phyloP scores from a whole-genome alignment of 805 yeast species.

The Candida easanensis region DNA sequence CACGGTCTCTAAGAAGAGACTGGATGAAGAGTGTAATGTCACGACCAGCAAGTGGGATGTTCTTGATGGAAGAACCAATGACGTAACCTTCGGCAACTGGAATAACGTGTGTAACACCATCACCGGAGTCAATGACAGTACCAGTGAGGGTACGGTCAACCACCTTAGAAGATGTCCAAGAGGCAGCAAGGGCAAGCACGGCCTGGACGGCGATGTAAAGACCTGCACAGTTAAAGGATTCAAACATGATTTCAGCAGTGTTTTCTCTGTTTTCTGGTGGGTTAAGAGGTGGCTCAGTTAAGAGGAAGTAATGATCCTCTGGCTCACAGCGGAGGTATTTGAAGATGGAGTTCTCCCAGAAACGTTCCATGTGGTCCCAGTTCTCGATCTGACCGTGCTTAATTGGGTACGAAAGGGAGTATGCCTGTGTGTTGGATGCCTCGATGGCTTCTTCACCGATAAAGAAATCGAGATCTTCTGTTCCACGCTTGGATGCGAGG shows the following conservation, averaged over 20 bases:
- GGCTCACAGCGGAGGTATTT: slow-evolving; percentile 97
- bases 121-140: slow-evolving; percentile 97
- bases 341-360: slow-evolving; percentile 97
- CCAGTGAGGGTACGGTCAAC: slow-evolving; percentile 95
- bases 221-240: slow-evolving; percentile 98
- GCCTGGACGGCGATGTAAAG: slow-evolving; percentile 98
- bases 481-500: slow-evolving; percentile 64
- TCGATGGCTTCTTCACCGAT: slow-evolving; percentile 94
- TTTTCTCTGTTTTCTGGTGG: slow-evolving; percentile 99
- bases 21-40: slow-evolving; percentile 95
- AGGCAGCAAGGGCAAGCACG: slow-evolving; percentile 95
- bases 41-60: slow-evolving; percentile 98
- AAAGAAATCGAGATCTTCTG: slow-evolving; percentile 89
- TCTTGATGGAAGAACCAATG: slow-evolving; percentile 94
- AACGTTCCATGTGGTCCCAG: slow-evolving; percentile 99
- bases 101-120: slow-evolving; percentile 98
- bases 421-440: slow-evolving; percentile 89
- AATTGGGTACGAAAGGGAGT: slow-evolving; percentile 86
- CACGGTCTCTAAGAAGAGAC: slow-evolving; percentile 91
- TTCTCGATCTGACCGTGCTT: slow-evolving; percentile 98
- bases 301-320: slow-evolving; percentile 92
- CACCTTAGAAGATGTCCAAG: slow-evolving; percentile 97
- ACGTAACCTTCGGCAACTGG: slow-evolving; percentile 99
- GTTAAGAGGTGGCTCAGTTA: slow-evolving; percentile 97
- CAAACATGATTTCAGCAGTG: slow-evolving; percentile 98